Base-by-base conservation (phyloP, 768 basidiomycete genomes). In the Sutorius australiensis region DNA sequence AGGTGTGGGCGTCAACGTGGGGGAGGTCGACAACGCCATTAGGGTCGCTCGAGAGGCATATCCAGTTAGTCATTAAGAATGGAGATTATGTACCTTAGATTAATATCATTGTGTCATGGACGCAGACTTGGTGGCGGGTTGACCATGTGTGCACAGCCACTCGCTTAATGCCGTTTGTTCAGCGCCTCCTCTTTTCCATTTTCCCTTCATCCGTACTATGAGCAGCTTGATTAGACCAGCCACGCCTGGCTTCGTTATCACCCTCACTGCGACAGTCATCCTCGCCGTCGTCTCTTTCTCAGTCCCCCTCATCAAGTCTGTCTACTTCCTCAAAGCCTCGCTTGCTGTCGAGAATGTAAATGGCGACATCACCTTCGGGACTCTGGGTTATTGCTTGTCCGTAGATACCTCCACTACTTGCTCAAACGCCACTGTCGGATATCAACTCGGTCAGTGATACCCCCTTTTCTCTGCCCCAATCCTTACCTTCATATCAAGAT, bases 231-330 rank as follows among this genome's bases (percentile, higher is more conserved):
- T 93, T 56, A 84, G 88, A 40, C 90, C 89, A 52, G 94, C 93
- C 8, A 95, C 92, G 1, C 92, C 94, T 32, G 95, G 93, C 38
- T 92, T 94, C 64, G 38, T 95, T 46, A 77, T 92, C 57, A 93
- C 90, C 17, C 79, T 92, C 48, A 67, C 76, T n/a, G 91, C 93
- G 0, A 85, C 92, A 7, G 69, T 79, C 53, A 76, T 95, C 40
- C 81, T 98, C 51, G 87, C 87, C 14, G 71, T 95, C 41, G 94
- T 95, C 21, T 86, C 89, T 38, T 95, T 98, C 73, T 89, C 86
- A 50, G 91, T 93, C 9, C 97, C 95, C 0, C 82, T 84, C 65
- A 77, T 97, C 77, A 95, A 92, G 69, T 85, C 87, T 2, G 73
- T 98, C 39, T 94, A 80, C 75, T 95, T 98, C 72, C 84, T 98